Evolutionary conservation across 73 alveolate genomes (phyloP), one percentile per base, ranked within the genome.

Genomic region (Paramecium sonneborni): DNA sequence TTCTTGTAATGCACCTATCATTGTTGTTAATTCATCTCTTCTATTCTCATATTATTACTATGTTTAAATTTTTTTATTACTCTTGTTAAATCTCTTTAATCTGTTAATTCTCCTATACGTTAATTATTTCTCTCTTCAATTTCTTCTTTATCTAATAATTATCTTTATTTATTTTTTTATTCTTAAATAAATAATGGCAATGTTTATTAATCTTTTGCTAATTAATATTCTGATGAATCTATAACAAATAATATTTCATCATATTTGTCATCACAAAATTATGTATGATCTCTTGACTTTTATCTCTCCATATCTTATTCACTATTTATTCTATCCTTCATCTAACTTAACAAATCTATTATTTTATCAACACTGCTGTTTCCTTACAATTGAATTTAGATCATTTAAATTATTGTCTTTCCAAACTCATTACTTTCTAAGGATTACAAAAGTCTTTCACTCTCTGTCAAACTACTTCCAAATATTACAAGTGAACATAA

Each of bases 1-100:
- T 20, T 74, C 87, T 74, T 39, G n/a, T 15, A 74, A 74, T 2
- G 58, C 87, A 15, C 87, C 87, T n/a, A 74, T 37, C 87, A 74
- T 37, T 5, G 55, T 39, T 10, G 87, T 74, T n/a, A 37, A 74
- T 35, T 74, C 87, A 74, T 74, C 87, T 35, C 87, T 3, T 34
- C 57, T 74, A 2, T 15, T 9, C 32, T 74, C 87, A 74, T 74
- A 74, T 39, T 74, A 10, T 74, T 11, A 12, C 84, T 62, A 62
- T 0, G 8, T 52, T 62, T 6, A n/a, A 62, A 23, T 23, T 26
- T 26, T 14, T 62, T 12, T 62, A 62, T 3, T 26, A 34, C 58
- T 74, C 87, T 74, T 12, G 87, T 37, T 11, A 37, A 34, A 74
- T 34, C 58, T 74, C 67, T 74, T 74, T 74, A 15, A 1, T 28